Percentiles rank a stretch among this genome's conserved stretches.
phyloP scores from a whole-genome alignment of 2,329 filamentous ascomycete genomes.

The Trichoderma gracile region DNA sequence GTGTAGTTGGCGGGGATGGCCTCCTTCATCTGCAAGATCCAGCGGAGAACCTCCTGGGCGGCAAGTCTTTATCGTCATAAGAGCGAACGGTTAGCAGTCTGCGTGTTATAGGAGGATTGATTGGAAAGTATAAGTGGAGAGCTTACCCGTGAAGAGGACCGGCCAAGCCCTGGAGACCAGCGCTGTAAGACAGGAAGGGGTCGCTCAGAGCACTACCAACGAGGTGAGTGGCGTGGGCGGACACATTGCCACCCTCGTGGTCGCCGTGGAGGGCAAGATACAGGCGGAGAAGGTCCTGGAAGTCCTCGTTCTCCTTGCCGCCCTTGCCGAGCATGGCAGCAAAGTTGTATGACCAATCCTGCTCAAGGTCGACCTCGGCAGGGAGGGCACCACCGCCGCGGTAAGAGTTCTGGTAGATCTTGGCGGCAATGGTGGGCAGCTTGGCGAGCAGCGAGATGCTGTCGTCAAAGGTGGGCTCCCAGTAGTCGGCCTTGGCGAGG shows the following conservation, averaged over 20 bases:
- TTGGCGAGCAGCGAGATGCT: slow-evolving; percentile 91
- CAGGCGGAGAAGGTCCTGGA: slow-evolving; percentile 90
- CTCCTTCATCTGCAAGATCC: slow-evolving; percentile 95
- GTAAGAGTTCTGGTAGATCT: slow-evolving; percentile 95
- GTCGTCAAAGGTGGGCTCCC: slow-evolving; percentile 98
- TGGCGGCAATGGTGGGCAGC: slow-evolving; percentile 92
- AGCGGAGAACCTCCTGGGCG: slow-evolving; percentile 94
- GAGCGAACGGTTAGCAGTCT: not conserved
- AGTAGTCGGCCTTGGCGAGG: slow-evolving; percentile 94
- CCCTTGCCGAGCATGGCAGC: slow-evolving; percentile 92
- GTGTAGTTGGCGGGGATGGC: slow-evolving; percentile 75
- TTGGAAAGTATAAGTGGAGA: not conserved
- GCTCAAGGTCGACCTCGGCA: slow-evolving; percentile 72
- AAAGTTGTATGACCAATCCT: slow-evolving; percentile 99
- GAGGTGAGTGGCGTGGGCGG: slow-evolving; percentile 90
- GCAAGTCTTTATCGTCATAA: slow-evolving; percentile 62
- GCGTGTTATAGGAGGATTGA: no score
- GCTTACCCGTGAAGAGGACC: slow-evolving; percentile 68
- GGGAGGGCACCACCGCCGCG: slow-evolving; percentile 71
- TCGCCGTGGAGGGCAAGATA: slow-evolving; percentile 97
- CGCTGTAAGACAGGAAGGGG: slow-evolving; percentile 93
- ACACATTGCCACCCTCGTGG: slow-evolving; percentile 97
- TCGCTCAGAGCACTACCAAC: slow-evolving; percentile 94
- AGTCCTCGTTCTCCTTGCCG: slow-evolving; percentile 83
- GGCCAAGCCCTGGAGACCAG: slow-evolving; percentile 90